phyloP scores from a whole-genome alignment of 345 rosid species.

The Eucalyptus cladocalyx region DNA sequence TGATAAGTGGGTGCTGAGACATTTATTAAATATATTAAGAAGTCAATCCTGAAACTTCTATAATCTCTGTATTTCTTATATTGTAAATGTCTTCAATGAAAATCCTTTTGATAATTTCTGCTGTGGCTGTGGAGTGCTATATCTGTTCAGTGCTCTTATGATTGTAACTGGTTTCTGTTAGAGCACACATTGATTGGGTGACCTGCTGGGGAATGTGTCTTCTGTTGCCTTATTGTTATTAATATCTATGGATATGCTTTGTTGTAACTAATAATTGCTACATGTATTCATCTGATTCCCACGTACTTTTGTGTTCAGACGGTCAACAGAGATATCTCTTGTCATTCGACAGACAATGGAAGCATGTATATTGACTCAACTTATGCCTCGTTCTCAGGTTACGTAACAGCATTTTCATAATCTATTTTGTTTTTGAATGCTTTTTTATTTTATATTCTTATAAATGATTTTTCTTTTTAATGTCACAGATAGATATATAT shows the following conservation, averaged over 20 bases:
- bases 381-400: conserved; percentile 97
- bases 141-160: neutral
- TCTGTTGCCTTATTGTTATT: neutral
- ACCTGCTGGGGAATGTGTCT: neutral
- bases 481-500: conserved; percentile 77
- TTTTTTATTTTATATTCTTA: neutral
- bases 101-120: neutral
- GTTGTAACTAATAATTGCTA: neutral
- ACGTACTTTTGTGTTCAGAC: conserved; percentile 21
- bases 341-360: conserved; percentile 96
- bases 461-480: neutral
- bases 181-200: neutral
- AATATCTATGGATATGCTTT: neutral
- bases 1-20: neutral
- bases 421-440: neutral
- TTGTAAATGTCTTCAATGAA: neutral
- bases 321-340: conserved; percentile 89
- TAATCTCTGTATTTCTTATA: no score
- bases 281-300: neutral
- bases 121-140: neutral
- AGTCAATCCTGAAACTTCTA: neutral
- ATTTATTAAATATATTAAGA: neutral
- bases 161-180: neutral
- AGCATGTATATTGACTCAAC: conserved; percentile 70
- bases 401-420: neutral